Evolutionary conservation across 352 stramenopile species (phyloP).

Genomic region (Globisporangium barbulae): DNA sequence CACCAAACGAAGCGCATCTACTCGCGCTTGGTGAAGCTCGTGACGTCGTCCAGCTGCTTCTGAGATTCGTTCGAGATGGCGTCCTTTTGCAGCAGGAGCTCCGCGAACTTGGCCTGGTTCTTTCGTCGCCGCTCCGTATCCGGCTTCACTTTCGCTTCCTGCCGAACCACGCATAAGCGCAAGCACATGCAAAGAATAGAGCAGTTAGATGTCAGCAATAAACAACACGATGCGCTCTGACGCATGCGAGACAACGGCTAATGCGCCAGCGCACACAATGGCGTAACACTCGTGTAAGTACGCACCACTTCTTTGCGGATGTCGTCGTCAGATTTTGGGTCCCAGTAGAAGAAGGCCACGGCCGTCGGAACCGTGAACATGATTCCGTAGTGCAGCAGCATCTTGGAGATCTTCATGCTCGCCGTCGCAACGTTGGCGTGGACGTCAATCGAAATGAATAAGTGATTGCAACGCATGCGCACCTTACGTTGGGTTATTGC

Average conservation of each 20-base stretch:
- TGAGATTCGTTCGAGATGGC: conserved; percentile 57
- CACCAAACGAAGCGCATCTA: conserved; percentile 1
- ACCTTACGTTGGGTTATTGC: not conserved
- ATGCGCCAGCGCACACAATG: not conserved
- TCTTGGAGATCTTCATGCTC: conserved; percentile 78
- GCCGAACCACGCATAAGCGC: not conserved
- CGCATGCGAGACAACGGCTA: no score
- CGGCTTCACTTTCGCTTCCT: conserved; percentile 71
- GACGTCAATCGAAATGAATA: not conserved
- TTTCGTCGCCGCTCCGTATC: conserved; percentile 58
- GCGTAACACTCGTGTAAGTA: conserved; percentile 11
- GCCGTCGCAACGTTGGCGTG: not conserved
- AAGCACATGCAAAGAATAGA: not conserved
- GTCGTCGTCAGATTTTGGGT: conserved; percentile 68
- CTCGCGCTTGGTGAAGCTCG: conserved; percentile 56
- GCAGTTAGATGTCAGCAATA: not conserved
- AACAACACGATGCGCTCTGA: not conserved
- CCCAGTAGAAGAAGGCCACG: conserved; percentile 64
- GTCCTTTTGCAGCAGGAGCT: conserved; percentile 59
- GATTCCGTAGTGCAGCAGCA: conserved; percentile 75
- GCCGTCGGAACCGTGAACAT: conserved; percentile 73
- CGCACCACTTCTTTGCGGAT: conserved; percentile 76
- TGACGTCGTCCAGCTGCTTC: conserved; percentile 76
- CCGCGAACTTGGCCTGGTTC: conserved; percentile 70
- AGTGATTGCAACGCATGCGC: not conserved